Evolutionary conservation across 2,329 filamentous ascomycete species (phyloP).

Genomic region (Cadophora malorum): DNA sequence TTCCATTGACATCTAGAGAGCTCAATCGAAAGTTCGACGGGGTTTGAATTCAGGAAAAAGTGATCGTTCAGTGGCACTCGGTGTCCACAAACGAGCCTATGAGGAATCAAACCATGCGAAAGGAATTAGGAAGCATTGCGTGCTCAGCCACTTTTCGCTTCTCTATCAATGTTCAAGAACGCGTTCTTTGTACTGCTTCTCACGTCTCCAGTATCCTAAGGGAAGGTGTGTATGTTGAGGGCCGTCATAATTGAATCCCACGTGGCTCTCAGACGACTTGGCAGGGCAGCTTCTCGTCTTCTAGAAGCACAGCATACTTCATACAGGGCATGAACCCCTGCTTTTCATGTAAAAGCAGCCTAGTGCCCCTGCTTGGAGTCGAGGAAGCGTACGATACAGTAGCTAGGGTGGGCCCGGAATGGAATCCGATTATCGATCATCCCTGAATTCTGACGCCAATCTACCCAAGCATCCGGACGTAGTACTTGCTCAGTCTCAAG

Average conservation of each 20-base stretch:
- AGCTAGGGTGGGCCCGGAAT: conserved; percentile 3
- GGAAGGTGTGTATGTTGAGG: neutral
- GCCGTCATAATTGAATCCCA: neutral
- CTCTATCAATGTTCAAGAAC: neutral
- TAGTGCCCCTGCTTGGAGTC: neutral
- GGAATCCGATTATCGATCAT: neutral
- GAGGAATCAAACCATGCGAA: neutral
- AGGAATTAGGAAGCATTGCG: neutral
- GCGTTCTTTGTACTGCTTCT: neutral
- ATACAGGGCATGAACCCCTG: neutral
- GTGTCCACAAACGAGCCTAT: conserved; percentile 3
- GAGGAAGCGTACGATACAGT: neutral
- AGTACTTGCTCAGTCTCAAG: neutral
- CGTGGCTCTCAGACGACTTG: neutral
- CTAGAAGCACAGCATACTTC: neutral
- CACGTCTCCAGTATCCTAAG: neutral
- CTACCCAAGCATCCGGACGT: neutral
- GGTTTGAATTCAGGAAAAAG: neutral
- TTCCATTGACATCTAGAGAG: neutral
- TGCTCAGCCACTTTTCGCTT: neutral
- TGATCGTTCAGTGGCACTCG: neutral
- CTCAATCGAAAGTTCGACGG: neutral
- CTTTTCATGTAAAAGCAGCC: neutral
- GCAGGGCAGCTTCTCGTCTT: neutral
- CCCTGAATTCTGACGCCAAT: neutral